Percentiles rank a stretch among this genome's conserved stretches.
Evolutionary conservation across 371 early-diverging fungal genomes (phyloP).

Genomic region (Coemansia sp.): DNA sequence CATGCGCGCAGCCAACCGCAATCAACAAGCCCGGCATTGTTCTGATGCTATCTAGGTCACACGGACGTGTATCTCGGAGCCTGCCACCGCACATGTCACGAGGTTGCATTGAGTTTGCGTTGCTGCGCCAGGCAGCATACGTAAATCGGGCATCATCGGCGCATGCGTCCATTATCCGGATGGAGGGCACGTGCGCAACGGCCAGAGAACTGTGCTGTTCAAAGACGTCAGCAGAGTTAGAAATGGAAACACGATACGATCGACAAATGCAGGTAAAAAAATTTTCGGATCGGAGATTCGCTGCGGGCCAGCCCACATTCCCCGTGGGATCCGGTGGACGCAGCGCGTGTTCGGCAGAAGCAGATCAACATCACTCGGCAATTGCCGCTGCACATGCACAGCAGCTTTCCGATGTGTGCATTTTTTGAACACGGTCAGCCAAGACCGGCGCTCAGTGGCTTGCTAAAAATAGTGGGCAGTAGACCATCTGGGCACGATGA

Average conservation of each 20-base stretch:
- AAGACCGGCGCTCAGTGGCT: neutral
- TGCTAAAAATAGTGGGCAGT: constrained; percentile 1
- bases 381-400: neutral
- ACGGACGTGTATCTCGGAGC: neutral
- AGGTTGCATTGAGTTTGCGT: too few species aligned
- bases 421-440: neutral
- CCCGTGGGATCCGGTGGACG: neutral
- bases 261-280: neutral
- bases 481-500: neutral
- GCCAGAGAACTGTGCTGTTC: neutral
- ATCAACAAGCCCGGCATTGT: neutral
- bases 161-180: too few species aligned
- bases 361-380: neutral
- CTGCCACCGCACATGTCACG: neutral
- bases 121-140: too few species aligned
- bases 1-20: neutral
- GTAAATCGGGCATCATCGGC: too few species aligned
- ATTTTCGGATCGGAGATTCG: neutral
- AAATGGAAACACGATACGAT: neutral
- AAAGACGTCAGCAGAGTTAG: neutral
- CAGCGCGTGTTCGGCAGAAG: neutral
- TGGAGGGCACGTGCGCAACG: too few species aligned
- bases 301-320: neutral
- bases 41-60: neutral
- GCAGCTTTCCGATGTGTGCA: too few species aligned